Base-by-base conservation (phyloP, 2,329 filamentous ascomycete species). In the Colletotrichum orchidophilum region DNA sequence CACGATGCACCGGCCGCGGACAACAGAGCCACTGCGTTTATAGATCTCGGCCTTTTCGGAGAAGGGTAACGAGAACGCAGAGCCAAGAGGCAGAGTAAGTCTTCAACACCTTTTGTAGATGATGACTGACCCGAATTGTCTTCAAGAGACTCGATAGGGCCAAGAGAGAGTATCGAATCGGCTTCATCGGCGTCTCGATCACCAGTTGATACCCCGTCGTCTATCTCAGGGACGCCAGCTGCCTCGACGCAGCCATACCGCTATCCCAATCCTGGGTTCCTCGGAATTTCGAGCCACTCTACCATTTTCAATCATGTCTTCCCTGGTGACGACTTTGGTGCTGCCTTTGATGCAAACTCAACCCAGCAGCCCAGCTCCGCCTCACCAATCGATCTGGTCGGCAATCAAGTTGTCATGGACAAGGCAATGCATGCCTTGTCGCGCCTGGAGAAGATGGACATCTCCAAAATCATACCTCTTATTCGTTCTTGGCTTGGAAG, bases 1-100 rank as follows among this genome's bases (percentile, higher is more conserved):
- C 74, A 26, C 74, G 77, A 13, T 79, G 77, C 33, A 70, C 57
- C 18, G 72, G 71, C 29, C 54, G 61, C 33, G 63, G 64, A 12
- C 72, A 68, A 24, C 50, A 59, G 15, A n/a, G 29, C 15, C 33
- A 66, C 33, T 75, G 74, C 69, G 60, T 72, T 24, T 75, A 75
- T 49, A 69, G 74, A 49, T 46, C 62, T 55, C 35, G 72, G 52
- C 75, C 72, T 18, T 75, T 74, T 27, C 42, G 49, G 39, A 35
- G 58, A 18, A 46, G 39, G 27, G 52, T 12, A 58, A 66, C 39
- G 33, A 59, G 35, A 49, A 24, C 21, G 21, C 24, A 39, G n/a
- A 18, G n/a, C 3, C 15, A 21, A 9, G 39, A 46, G 18, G 11
- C 39, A 3, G 39, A 46, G 39, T 46, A 3, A 46, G 39, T 18